A percentile compares a stretch with the other conserved stretches of the same genome.
phyloP scores from a whole-genome alignment of 108 stramenopile genomes.

The Craspedostauros australis region DNA sequence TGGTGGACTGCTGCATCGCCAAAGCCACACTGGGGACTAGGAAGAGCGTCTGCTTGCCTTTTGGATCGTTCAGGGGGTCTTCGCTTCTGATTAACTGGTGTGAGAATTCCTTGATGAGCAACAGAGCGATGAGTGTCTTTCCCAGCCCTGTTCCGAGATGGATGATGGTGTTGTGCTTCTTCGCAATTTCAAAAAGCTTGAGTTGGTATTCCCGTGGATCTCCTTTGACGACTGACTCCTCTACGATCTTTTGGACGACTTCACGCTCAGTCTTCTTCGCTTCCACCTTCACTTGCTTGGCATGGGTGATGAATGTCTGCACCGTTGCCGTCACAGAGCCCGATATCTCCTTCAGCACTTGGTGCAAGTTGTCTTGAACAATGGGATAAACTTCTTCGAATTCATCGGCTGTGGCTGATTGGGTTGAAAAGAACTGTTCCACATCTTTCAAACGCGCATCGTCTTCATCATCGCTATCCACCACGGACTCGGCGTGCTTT shows the following conservation, averaged over 20 bases:
- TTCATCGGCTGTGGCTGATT: too few species aligned
- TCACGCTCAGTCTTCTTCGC: too few species aligned
- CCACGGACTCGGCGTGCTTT: too few species aligned
- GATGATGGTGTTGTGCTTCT: conserved; percentile 45
- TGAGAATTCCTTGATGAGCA: conserved; percentile 34
- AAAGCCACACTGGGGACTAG: conserved; percentile 60
- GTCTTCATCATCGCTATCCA: too few species aligned
- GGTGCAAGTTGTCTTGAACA: too few species aligned
- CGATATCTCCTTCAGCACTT: too few species aligned
- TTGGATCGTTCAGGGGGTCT: background rate
- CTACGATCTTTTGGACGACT: conserved; percentile 5
- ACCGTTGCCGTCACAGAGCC: too few species aligned
- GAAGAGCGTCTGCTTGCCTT: conserved; percentile 61
- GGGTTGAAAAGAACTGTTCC: too few species aligned
- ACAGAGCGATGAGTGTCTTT: conserved; percentile 56
- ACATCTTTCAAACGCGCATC: too few species aligned
- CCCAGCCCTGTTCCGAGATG: conserved; percentile 62
- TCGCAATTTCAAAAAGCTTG: conserved; percentile 39
- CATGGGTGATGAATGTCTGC: too few species aligned
- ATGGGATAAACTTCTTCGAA: too few species aligned
- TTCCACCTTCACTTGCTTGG: too few species aligned
- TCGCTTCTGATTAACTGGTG: background rate
- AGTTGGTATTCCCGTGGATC: conserved; percentile 47
- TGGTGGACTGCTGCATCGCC: conserved; percentile 52
- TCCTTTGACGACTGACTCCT: conserved; percentile 22